A percentile compares a stretch with the other conserved stretches of the same genome.
These are phyloP conservation scores for Globisporangium heterothallicum DNA, from an alignment of 352 stramenopile species.

Conservation along the genomic window DNA sequence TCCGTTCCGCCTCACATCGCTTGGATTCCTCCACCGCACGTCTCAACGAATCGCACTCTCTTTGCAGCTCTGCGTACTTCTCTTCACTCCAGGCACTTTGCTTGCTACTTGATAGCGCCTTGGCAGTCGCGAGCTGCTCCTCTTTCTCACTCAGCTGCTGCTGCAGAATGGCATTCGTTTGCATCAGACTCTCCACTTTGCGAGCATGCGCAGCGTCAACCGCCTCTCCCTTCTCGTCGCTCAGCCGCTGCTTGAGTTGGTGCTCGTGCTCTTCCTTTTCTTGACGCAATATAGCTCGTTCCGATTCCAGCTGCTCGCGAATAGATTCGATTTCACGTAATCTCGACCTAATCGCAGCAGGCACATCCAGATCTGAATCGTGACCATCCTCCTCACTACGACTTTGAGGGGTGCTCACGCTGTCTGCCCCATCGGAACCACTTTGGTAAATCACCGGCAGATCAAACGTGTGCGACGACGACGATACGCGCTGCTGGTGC, in stretches of 20 bases:
- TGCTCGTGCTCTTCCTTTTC: not conserved
- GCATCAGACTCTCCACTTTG: constrained; percentile 4
- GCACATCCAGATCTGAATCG: not conserved
- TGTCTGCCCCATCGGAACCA: too few species aligned
- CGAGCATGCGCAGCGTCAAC: not conserved
- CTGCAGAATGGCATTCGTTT: constrained; percentile 12
- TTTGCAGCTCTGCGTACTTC: not conserved
- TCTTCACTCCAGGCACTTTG: not conserved
- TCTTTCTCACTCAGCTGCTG: constrained; percentile 12
- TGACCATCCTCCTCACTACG: too few species aligned
- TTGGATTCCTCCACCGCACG: too few species aligned
- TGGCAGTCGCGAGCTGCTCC: constrained; percentile 1
- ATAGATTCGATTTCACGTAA: constrained; percentile 12
- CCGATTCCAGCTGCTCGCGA: constrained; percentile 6
- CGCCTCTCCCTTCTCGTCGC: not conserved
- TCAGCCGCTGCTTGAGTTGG: not conserved
- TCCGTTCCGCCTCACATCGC: too few species aligned
- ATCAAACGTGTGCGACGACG: too few species aligned
- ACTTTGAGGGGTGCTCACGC: too few species aligned
- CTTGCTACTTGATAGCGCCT: not conserved
- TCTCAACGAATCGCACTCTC: not conserved
- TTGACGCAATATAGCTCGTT: not conserved
- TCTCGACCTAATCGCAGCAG: constrained; percentile 1
- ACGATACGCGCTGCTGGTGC: too few species aligned
- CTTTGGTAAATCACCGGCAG: too few species aligned